Evolutionary conservation across 192 early-diverging fungal species (phyloP).

Genomic region (Dimargaris xerosporica): DNA sequence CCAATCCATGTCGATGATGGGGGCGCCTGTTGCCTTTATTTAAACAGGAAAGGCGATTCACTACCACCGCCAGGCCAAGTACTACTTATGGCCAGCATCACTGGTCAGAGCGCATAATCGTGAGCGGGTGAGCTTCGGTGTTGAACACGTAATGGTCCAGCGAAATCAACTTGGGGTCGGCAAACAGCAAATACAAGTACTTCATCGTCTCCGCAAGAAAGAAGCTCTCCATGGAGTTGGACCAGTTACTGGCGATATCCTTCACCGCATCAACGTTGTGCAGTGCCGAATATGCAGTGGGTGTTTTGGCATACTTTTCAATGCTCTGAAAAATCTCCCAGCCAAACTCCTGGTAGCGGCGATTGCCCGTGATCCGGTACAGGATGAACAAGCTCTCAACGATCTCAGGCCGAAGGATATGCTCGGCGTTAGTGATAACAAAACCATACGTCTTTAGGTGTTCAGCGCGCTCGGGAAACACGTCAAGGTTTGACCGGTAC

Average conservation of each 20-base stretch:
- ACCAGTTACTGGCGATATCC: constrained; percentile 18
- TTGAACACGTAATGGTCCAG: constrained; percentile 51
- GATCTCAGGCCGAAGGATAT: constrained; percentile 30
- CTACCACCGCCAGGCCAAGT: too few relatives aligned
- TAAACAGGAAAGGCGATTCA: too few relatives aligned
- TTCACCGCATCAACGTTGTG: constrained; percentile 30
- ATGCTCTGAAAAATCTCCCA: constrained; percentile 82
- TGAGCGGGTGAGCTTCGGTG: too few relatives aligned
- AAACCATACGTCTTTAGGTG: constrained; percentile 34
- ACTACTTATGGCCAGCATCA: constrained; percentile 10
- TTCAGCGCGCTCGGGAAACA: constrained; percentile 12
- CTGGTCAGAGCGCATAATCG: constrained; percentile 40
- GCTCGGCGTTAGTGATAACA: constrained; percentile 22
- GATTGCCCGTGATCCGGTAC: constrained; percentile 72
- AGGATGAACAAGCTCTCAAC: constrained; percentile 79
- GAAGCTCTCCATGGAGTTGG: constrained; percentile 64
- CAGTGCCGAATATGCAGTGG: constrained; percentile 33
- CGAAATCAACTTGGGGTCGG: constrained; percentile 32
- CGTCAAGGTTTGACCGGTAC: constrained; percentile 9
- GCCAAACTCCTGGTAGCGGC: constrained; percentile 60
- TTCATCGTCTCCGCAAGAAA: constrained; percentile 58
- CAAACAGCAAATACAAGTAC: constrained; percentile 47
- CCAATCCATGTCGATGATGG: too few relatives aligned
- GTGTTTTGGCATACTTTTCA: constrained; percentile 53
- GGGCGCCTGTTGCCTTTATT: too few relatives aligned